Evolutionary conservation across 2,329 filamentous ascomycete species (phyloP).

Genomic region (Ophiostoma pallidulum): DNA sequence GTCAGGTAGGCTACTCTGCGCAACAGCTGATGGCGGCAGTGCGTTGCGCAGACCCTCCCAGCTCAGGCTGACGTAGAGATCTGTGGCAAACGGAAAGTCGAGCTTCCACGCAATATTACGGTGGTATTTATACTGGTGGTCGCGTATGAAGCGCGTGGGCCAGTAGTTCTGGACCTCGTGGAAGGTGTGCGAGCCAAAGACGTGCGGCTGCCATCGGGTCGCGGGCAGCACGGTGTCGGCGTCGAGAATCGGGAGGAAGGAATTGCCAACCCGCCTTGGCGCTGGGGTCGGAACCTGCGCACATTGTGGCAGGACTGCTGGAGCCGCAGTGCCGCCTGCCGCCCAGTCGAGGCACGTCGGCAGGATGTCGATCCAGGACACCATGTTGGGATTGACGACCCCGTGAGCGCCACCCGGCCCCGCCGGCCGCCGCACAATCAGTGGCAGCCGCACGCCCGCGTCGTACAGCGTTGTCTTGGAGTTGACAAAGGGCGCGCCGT

Average conservation of each 20-base stretch:
- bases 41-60: constrained; percentile 36
- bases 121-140: constrained; percentile 37
- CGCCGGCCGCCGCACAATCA: constrained; percentile 33
- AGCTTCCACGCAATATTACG: constrained; percentile 40
- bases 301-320: constrained; percentile 11
- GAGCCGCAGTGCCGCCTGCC: constrained; percentile 18
- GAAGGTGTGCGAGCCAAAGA: constrained; percentile 43
- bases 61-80: constrained; percentile 34
- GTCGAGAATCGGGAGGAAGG: constrained; percentile 29
- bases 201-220: constrained; percentile 24
- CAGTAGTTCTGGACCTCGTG: constrained; percentile 42
- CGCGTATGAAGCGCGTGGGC: constrained; percentile 39
- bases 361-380: constrained; percentile 37
- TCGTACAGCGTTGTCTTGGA: constrained; percentile 43
- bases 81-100: constrained; percentile 38
- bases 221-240: constrained; percentile 13
- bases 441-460: constrained; percentile 34
- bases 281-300: not conserved
- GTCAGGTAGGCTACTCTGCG: too few relatives aligned
- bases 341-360: constrained; percentile 36
- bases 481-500: constrained; percentile 40
- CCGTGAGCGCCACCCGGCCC: constrained; percentile 19
- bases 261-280: constrained; percentile 23
- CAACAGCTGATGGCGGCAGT: not conserved
- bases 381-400: constrained; percentile 32